Conservation (phyloP, 129 eudicot species). For the Tanacetum coccineum region DNA sequence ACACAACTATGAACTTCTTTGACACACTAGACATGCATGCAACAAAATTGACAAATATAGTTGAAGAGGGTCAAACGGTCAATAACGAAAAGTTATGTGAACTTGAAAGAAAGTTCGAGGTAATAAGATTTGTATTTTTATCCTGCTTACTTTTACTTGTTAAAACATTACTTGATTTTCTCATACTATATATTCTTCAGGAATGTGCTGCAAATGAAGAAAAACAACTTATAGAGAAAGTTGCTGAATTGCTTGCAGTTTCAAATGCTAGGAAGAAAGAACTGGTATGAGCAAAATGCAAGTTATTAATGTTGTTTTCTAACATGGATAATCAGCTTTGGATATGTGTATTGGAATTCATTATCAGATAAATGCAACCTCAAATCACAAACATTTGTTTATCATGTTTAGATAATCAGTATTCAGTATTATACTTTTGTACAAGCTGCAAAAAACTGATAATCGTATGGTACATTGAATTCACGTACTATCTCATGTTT, state of each 20-base stretch:
- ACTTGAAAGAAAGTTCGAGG: conserved; percentile 90
- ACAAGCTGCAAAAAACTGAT: no score
- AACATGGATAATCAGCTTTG: neutral
- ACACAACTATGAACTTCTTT: conserved; percentile 66
- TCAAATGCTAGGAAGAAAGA: conserved; percentile 88
- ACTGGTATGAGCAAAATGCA: conserved; percentile 46
- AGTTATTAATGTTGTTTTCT: neutral
- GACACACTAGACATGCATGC: conserved; percentile 77
- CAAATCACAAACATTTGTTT: neutral
- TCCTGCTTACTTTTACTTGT: neutral
- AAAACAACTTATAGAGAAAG: conserved; percentile 72
- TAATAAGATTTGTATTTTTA: conserved; percentile 10
- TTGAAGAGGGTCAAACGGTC: conserved; percentile 75
- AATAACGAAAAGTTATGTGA: conserved; percentile 73
- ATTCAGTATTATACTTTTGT: no score
- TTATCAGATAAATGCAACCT: neutral
- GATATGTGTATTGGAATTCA: neutral
- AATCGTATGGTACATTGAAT: no score
- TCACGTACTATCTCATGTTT: no score
- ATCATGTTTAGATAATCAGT: neutral
- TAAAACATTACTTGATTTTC: conserved; percentile 6
- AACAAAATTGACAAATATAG: conserved; percentile 61
- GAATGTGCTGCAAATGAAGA: conserved; percentile 88
- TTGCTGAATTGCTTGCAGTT: conserved; percentile 88
- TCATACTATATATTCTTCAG: conserved; percentile 20